A percentile compares a stretch with the other conserved stretches of the same genome.
These are phyloP conservation scores for Angomonas deanei DNA, from an alignment of 208 protist species.

Conservation along the genomic window DNA sequence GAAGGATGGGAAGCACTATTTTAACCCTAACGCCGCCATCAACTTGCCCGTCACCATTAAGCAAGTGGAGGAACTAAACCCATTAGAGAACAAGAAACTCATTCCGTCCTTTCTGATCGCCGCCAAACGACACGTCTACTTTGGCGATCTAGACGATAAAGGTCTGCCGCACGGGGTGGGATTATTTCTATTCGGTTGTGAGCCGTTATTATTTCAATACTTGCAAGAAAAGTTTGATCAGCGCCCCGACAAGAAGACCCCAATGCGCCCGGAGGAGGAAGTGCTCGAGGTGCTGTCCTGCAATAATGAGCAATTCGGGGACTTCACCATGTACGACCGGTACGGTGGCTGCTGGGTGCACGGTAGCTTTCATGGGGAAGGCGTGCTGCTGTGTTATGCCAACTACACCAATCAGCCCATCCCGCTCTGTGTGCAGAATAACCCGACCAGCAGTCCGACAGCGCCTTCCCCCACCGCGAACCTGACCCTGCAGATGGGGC, in stretches of 20 bases:
- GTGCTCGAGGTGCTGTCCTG: constrained; percentile 1
- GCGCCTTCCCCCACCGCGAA: not conserved
- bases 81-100: constrained; percentile 12
- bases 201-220: constrained; percentile 2
- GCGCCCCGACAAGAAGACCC: not conserved
- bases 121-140: constrained; percentile 56
- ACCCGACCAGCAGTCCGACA: no score
- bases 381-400: constrained; percentile 38
- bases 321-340: constrained; percentile 56
- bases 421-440: no score
- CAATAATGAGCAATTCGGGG: constrained; percentile 4
- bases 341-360: constrained; percentile 70
- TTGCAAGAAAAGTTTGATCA: not conserved
- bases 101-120: constrained; percentile 29
- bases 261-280: not conserved
- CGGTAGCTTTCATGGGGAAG: constrained; percentile 68
- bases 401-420: not conserved
- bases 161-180: constrained; percentile 52
- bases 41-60: constrained; percentile 45
- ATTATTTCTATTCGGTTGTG: constrained; percentile 65
- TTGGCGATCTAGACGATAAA: constrained; percentile 50
- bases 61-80: constrained; percentile 57
- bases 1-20: constrained; percentile 15
- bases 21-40: constrained; percentile 26
- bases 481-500: not conserved